Conservation (phyloP, 1,284 basidiomycete species). For the Ustilago xerochloae region DNA sequence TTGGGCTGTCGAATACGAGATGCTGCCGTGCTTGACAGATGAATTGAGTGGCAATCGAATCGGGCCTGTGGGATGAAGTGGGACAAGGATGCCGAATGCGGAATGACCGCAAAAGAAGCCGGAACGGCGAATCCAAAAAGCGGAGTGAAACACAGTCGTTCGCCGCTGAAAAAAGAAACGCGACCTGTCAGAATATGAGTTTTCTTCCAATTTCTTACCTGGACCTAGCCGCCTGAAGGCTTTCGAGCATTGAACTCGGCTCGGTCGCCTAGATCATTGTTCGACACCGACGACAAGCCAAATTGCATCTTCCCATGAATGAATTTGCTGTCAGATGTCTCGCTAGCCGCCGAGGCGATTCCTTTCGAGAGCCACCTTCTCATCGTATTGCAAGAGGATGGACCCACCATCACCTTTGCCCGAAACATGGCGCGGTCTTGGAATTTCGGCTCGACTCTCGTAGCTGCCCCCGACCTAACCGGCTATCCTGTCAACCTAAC, state of each 20-base stretch:
- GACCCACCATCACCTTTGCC: background rate
- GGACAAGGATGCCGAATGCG: conserved; percentile 2
- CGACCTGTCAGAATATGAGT: background rate
- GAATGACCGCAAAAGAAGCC: background rate
- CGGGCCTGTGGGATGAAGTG: background rate
- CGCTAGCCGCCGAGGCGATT: conserved; percentile 14
- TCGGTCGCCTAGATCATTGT: background rate
- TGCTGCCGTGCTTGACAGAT: too few relatives aligned
- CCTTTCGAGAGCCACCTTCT: background rate
- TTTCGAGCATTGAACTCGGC: too few relatives aligned
- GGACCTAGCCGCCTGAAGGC: background rate
- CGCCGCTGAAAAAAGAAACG: background rate
- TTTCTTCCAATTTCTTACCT: background rate
- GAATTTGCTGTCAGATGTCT: conserved; percentile 13
- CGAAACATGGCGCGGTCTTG: conserved; percentile 36
- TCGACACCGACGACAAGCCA: conserved; percentile 1
- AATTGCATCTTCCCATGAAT: background rate
- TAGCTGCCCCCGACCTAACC: too few relatives aligned
- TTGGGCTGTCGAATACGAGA: background rate
- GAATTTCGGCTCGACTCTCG: background rate
- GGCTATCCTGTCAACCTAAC: too few relatives aligned
- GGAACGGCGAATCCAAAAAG: background rate
- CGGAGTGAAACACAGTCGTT: conserved; percentile 5
- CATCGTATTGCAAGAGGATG: background rate
- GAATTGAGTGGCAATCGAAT: too few relatives aligned